Conservation (phyloP, 306 rosid genomes). For the Rubus parviflorus region DNA sequence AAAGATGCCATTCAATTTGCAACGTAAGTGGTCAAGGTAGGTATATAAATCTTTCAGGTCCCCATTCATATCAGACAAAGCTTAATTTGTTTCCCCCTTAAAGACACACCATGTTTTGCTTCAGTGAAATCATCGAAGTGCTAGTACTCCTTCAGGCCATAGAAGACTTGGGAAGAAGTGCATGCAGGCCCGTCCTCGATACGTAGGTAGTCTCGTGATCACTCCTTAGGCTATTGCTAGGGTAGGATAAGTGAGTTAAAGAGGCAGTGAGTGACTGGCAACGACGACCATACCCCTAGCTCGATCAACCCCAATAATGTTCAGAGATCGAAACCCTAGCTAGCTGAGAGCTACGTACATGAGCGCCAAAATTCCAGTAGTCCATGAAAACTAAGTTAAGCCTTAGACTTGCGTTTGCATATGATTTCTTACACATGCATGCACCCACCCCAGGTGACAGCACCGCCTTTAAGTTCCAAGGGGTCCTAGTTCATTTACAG, state of each 20-base stretch:
- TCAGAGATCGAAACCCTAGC: background rate
- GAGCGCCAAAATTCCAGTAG: background rate
- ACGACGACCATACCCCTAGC: slow-evolving; percentile 1
- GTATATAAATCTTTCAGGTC: background rate
- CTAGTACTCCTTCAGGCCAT: background rate
- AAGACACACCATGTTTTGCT: background rate
- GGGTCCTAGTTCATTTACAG: slow-evolving; percentile 1
- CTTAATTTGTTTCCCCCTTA: background rate
- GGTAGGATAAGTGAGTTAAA: background rate
- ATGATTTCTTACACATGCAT: slow-evolving; percentile 8
- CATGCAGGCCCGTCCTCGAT: background rate
- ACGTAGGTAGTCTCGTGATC: slow-evolving; percentile 6
- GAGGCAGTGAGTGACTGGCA: background rate
- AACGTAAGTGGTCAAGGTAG: background rate
- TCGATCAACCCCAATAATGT: too few species aligned
- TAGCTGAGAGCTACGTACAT: background rate
- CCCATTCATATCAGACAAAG: background rate
- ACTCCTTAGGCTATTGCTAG: background rate
- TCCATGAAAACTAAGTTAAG: background rate
- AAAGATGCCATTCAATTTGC: background rate
- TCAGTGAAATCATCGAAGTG: background rate
- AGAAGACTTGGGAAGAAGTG: too few species aligned
- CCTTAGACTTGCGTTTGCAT: slow-evolving; percentile 10
- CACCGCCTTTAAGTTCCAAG: background rate
- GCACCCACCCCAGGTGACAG: slow-evolving; percentile 5